Conservation (phyloP, 139 green algal genomes). For the Astrephomene gubernaculifera region DNA sequence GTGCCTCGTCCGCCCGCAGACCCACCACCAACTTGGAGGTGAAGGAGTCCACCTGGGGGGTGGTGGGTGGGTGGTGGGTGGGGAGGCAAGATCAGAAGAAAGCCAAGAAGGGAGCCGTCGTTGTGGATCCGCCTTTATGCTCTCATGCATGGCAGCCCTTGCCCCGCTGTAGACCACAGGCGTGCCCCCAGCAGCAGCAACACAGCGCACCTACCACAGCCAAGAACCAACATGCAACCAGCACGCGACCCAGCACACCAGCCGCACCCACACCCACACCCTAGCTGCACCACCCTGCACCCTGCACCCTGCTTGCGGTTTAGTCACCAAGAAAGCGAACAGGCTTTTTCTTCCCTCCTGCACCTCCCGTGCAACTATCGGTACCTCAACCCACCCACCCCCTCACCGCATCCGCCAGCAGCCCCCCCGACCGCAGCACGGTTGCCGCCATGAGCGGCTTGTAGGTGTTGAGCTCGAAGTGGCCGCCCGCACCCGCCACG, state of each 20-base stretch:
- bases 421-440: conserved; percentile 43
- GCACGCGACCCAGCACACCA: not conserved
- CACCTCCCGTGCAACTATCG: not conserved
- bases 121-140: too few relatives aligned
- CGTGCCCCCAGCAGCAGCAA: too few relatives aligned
- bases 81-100: not conserved
- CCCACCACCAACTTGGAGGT: conserved; percentile 83
- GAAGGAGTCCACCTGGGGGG: conserved; percentile 87
- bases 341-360: too few relatives aligned
- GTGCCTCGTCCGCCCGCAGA: conserved; percentile 82
- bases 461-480: conserved; percentile 98
- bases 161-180: too few relatives aligned
- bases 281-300: not conserved
- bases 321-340: too few relatives aligned
- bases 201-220: too few relatives aligned
- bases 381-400: not conserved
- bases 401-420: conserved; percentile 84
- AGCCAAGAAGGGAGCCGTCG: not conserved
- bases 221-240: not conserved
- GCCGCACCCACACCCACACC: not conserved
- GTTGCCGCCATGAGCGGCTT: conserved; percentile 89
- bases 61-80: not conserved
- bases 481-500: conserved; percentile 82
- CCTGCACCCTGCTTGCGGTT: too few relatives aligned
- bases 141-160: too few relatives aligned